phyloP scores from a whole-genome alignment of 352 stramenopile genomes.

The Globisporangium polare region DNA sequence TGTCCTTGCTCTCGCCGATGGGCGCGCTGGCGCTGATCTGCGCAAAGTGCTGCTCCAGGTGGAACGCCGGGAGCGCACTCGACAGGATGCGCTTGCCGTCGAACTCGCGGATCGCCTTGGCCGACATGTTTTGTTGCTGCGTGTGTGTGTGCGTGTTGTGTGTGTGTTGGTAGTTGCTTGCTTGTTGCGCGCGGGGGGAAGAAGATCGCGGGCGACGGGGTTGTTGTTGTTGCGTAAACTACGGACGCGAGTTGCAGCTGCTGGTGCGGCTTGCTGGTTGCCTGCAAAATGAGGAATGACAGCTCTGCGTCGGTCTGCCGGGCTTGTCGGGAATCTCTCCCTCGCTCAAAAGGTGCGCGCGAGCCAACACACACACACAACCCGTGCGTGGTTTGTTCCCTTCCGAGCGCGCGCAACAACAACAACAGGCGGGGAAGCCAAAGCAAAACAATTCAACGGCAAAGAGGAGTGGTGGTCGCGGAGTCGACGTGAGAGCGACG shows the following conservation, averaged over 20 bases:
- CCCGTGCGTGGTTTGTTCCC: no score
- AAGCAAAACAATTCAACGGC: neutral
- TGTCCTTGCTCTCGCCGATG: slow-evolving; percentile 31
- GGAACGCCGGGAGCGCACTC: slow-evolving; percentile 69
- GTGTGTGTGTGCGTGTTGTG: slow-evolving; percentile 5
- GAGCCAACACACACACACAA: neutral
- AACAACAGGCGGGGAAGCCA: neutral
- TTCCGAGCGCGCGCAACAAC: neutral
- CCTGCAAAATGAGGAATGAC: slow-evolving; percentile 13
- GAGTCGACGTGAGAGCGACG: slow-evolving; percentile 12
- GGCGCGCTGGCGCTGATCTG: slow-evolving; percentile 56
- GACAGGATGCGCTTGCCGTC: slow-evolving; percentile 94
- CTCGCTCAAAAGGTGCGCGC: neutral
- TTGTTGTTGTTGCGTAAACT: slow-evolving; percentile 1
- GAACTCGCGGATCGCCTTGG: slow-evolving; percentile 95
- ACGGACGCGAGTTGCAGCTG: slow-evolving; percentile 4
- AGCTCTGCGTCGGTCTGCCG: slow-evolving; percentile 2
- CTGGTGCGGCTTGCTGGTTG: neutral
- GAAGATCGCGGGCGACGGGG: slow-evolving; percentile 2
- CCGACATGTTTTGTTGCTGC: slow-evolving; percentile 73
- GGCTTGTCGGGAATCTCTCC: neutral
- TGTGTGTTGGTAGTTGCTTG: slow-evolving; percentile 7
- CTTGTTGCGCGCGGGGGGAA: slow-evolving; percentile 4
- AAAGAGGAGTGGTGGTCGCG: slow-evolving; percentile 2
- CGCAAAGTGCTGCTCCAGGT: slow-evolving; percentile 72